Evolutionary conservation across 257 asterid species (phyloP), one percentile per base, ranked within the genome.

Genomic region (Gentiana straminea): DNA sequence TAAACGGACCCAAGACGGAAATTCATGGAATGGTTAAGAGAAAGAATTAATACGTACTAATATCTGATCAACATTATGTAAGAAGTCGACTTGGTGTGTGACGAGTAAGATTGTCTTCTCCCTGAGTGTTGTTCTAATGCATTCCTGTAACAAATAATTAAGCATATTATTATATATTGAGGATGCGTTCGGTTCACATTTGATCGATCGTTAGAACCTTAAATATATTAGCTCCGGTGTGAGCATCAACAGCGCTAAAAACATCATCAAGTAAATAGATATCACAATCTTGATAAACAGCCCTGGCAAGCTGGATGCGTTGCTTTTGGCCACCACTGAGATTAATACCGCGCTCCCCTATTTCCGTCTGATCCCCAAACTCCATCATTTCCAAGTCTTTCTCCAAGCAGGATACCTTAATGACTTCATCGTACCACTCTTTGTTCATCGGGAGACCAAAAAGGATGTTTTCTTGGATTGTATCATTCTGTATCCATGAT

Each of bases 281-380:
- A 64, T 92, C 99, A 35, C 91, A 80, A 59, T 92, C 94, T 57
- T 92, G 99, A 73, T 88, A 92, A 48, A 88, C 95, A 4, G 99
- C 97, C 71, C 99, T 73, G 1, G 99, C 99, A 35, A 92, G 95
- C 49, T 92, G 99, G 65, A 92, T 77, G 12, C 99, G 57, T 77
- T 92, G 99, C 73, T 92, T 92, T 73, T 92, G 99, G 41, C 99
- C 99, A 24, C 99, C 99, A 34, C 99, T 92, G 64, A 92, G 82
- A 58, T 92, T 92, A 64, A 92, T 92, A 13, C 99, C 99, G 2
- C 99, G 99, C 75, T 92, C 99, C 35, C 99, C 99, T n/a, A 92
- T 92, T 80, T 92, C 99, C 5, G 99, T 92, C 72, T 85, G 95
- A 64, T 92, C 99, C 24, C 95, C 95, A 55, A 70, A 85, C 70